A percentile compares a stretch with the other conserved stretches of the same genome.
These are phyloP conservation scores for Tillandsia leiboldiana DNA, from an alignment of 176 grass and related monocot genomes.

Conservation along the genomic window DNA sequence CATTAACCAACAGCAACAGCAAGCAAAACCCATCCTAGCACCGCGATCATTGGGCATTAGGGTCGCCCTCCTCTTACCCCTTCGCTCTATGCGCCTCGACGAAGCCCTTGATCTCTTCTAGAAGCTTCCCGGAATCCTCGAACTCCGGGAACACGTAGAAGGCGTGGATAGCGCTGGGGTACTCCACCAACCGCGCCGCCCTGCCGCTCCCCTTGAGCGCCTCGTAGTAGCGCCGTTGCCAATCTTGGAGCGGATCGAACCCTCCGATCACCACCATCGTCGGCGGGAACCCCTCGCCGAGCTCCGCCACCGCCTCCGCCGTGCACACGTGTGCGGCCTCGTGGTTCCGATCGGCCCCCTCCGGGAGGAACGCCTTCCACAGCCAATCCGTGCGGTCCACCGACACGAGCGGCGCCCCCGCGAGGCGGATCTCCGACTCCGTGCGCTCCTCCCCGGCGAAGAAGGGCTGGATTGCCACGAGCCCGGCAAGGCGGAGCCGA, in stretches of 20 bases:
- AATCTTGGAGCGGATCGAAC: constrained; percentile 71
- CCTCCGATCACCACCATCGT: constrained; percentile 54
- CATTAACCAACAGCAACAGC: too few species aligned
- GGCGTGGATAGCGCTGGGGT: constrained; percentile 65
- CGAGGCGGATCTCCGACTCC: constrained; percentile 41
- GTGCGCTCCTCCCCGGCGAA: constrained; percentile 82
- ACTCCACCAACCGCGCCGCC: constrained; percentile 42
- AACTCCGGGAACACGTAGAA: constrained; percentile 81
- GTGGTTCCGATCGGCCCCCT: constrained; percentile 42
- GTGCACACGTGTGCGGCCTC: constrained; percentile 22
- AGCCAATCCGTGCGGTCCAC: constrained; percentile 55
- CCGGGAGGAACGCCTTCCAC: constrained; percentile 80
- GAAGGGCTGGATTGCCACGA: constrained; percentile 75
- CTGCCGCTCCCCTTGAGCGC: constrained; percentile 27
- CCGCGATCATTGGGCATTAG: too few species aligned
- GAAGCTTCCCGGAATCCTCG: constrained; percentile 27
- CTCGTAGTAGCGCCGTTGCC: constrained; percentile 56
- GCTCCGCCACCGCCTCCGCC: not conserved
- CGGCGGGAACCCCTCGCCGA: constrained; percentile 28
- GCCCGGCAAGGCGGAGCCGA: constrained; percentile 22
- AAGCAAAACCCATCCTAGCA: too few species aligned
- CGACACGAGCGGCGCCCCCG: constrained; percentile 46
- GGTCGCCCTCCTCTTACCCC: not conserved
- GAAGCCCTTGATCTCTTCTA: constrained; percentile 47
- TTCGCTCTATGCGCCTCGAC: constrained; percentile 18